These are phyloP conservation scores for Lipomyces sp. DNA, from an alignment of 805 yeast species.

Conservation along the genomic window DNA sequence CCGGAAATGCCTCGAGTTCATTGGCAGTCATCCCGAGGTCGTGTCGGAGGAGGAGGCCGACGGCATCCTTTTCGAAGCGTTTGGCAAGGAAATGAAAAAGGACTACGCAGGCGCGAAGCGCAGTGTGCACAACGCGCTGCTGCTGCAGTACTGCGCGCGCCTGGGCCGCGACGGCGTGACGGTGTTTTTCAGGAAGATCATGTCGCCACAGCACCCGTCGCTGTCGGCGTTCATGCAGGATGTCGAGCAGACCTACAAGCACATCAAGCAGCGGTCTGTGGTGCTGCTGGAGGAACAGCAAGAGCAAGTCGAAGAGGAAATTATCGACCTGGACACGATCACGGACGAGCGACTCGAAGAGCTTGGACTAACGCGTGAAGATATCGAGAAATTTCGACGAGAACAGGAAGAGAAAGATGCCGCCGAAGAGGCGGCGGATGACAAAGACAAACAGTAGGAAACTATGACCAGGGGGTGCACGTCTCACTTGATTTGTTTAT, in stretches of 20 bases:
- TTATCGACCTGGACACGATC: constrained; percentile 19
- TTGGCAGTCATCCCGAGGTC: constrained; percentile 58
- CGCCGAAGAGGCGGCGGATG: constrained; percentile 7
- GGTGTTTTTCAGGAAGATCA: constrained; percentile 64
- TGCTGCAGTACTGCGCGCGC: constrained; percentile 64
- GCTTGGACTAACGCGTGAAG: constrained; percentile 21
- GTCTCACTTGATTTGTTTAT: too few relatives aligned
- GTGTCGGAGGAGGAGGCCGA: constrained; percentile 84
- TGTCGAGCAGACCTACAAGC: constrained; percentile 67
- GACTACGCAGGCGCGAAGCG: constrained; percentile 54
- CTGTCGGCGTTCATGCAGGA: constrained; percentile 66
- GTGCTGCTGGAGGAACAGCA: constrained; percentile 54
- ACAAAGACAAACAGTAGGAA: neutral
- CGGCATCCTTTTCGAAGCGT: constrained; percentile 87
- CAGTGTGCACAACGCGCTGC: constrained; percentile 73
- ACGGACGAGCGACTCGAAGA: constrained; percentile 21
- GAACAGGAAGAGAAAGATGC: constrained; percentile 25
- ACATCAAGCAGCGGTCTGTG: constrained; percentile 72
- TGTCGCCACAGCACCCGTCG: constrained; percentile 57
- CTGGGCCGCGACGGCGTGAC: constrained; percentile 52
- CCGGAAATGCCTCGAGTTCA: constrained; percentile 49
- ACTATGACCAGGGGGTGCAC: neutral
- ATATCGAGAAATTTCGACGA: constrained; percentile 14
- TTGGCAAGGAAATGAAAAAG: constrained; percentile 71
- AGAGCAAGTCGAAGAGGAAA: constrained; percentile 44